phyloP scores from a whole-genome alignment of 2,329 filamentous ascomycete species.

The Hysterium pulicare region DNA sequence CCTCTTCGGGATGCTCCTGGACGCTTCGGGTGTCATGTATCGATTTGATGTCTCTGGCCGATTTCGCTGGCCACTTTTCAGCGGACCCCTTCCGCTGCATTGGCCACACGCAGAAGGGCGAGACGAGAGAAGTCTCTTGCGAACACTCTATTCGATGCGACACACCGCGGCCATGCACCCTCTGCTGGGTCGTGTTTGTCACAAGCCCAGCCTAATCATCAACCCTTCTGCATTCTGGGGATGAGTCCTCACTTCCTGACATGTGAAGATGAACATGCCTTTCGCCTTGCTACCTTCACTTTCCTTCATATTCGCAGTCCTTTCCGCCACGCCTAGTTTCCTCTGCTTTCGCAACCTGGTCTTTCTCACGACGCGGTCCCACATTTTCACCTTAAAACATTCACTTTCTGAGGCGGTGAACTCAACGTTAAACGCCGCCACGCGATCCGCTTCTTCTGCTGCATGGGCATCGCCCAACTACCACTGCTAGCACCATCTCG shows the following conservation, averaged over 20 bases:
- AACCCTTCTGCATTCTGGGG: background rate
- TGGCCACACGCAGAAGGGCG: background rate
- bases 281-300: background rate
- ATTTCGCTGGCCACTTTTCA: background rate
- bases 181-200: background rate
- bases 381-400: background rate
- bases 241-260: background rate
- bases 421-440: slow-evolving; percentile 20
- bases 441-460: slow-evolving; percentile 15
- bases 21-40: background rate
- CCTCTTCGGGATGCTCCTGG: background rate
- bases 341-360: background rate
- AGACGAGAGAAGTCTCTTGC: background rate
- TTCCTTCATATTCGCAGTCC: background rate
- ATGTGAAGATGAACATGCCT: slow-evolving; percentile 3
- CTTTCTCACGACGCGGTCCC: background rate
- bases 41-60: background rate
- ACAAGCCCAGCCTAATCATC: background rate
- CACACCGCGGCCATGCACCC: background rate
- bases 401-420: slow-evolving; percentile 20
- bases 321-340: background rate
- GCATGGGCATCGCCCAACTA: slow-evolving; percentile 5
- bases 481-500: slow-evolving; percentile 14
- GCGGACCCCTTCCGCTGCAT: background rate
- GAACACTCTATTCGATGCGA: slow-evolving; percentile 1